These are phyloP conservation scores for Drosera spatulata DNA, from an alignment of 179 eudicot species.

Conservation along the genomic window DNA sequence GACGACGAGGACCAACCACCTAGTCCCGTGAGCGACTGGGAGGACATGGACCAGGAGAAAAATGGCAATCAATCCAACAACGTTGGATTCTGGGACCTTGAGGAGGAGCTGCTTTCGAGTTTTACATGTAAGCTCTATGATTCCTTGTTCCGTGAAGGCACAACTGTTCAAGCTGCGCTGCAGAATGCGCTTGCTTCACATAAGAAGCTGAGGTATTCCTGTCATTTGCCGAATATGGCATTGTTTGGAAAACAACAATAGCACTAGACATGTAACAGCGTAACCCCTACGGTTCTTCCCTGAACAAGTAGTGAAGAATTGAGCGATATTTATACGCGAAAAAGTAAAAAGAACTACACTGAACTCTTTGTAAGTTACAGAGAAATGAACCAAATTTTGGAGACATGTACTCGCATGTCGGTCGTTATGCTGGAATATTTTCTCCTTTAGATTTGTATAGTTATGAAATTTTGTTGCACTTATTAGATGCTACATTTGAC, in stretches of 20 bases:
- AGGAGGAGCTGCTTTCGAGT: slow-evolving; percentile 74
- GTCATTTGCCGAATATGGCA: slow-evolving; percentile 62
- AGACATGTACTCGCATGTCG: no score
- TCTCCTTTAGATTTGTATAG: no score
- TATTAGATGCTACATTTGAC: no score
- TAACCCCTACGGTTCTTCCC: no score
- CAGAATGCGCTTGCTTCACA: slow-evolving; percentile 57
- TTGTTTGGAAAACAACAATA: slow-evolving; percentile 4
- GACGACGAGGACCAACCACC: slow-evolving; percentile 58
- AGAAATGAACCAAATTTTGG: no score
- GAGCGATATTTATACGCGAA: no score
- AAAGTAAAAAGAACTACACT: no score
- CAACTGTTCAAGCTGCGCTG: slow-evolving; percentile 48
- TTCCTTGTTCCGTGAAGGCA: slow-evolving; percentile 57
- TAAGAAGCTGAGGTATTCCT: slow-evolving; percentile 65
- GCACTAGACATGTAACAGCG: background rate
- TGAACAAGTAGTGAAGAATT: no score
- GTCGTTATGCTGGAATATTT: no score
- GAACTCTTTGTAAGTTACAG: no score
- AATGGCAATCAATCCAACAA: slow-evolving; percentile 7
- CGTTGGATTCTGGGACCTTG: slow-evolving; percentile 53
- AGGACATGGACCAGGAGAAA: slow-evolving; percentile 75
- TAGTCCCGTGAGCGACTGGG: slow-evolving; percentile 91
- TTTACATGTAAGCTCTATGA: slow-evolving; percentile 66
- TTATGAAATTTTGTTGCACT: no score